A percentile compares a stretch with the other conserved stretches of the same genome.
phyloP scores from a whole-genome alignment of 495 filamentous ascomycete genomes.

The Penicillium cataractarum region DNA sequence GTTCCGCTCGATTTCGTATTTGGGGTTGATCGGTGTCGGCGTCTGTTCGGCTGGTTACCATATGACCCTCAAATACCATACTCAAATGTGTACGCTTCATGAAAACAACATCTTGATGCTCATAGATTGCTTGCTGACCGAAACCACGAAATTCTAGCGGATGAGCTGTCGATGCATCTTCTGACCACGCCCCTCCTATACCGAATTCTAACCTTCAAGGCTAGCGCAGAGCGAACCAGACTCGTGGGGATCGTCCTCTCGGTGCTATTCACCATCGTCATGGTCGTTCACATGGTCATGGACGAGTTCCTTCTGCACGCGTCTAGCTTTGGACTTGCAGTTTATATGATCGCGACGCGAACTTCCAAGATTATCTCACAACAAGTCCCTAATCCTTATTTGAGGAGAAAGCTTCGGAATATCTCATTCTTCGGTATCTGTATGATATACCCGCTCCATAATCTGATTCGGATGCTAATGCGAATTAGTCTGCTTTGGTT shows the following conservation, averaged over 20 bases:
- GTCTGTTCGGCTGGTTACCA: conserved; percentile 38
- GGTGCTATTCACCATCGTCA: conserved; percentile 28
- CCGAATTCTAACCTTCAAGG: conserved; percentile 34
- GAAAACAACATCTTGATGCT: neutral
- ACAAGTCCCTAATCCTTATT: conserved; percentile 18
- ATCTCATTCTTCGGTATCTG: conserved; percentile 30
- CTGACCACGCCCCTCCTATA: conserved; percentile 39
- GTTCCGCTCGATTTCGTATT: conserved; percentile 33
- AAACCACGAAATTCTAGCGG: conserved; percentile 19
- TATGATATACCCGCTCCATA: conserved; percentile 11
- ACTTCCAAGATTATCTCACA: conserved; percentile 29
- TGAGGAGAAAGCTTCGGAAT: conserved; percentile 22
- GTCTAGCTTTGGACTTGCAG: conserved; percentile 28
- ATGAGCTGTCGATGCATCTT: conserved; percentile 42
- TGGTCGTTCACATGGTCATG: conserved; percentile 38
- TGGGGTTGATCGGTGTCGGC: conserved; percentile 37
- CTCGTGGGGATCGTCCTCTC: conserved; percentile 23
- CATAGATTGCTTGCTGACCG: neutral
- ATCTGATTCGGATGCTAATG: neutral
- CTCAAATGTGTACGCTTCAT: conserved; percentile 36
- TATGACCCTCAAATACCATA: conserved; percentile 42
- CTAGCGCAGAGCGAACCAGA: conserved; percentile 19
- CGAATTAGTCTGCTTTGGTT: conserved; percentile 31
- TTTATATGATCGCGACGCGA: conserved; percentile 26
- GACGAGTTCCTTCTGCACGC: conserved; percentile 39